Percentiles rank a stretch among this genome's conserved stretches.
Conservation (phyloP, 1,284 basidiomycete species). For the Farysia itapuensis region DNA sequence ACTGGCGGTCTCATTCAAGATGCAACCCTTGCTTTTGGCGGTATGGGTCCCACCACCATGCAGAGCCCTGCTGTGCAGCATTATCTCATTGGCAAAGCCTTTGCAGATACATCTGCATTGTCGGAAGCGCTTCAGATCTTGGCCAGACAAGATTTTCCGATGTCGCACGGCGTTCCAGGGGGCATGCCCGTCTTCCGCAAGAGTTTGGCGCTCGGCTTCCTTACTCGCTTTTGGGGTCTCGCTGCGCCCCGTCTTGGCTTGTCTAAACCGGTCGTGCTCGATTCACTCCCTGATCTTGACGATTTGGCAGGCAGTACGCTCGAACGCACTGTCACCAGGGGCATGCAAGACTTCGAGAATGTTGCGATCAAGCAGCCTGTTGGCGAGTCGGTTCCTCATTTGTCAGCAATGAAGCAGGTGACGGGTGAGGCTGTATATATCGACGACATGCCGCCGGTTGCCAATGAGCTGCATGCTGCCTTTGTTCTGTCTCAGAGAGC, state of each 20-base stretch:
- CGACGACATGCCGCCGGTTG: slow-evolving; percentile 57
- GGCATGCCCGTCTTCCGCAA: slow-evolving; percentile 61
- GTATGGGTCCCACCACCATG: slow-evolving; percentile 58
- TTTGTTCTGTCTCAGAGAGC: slow-evolving; percentile 58
- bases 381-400: slow-evolving; percentile 55
- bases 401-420: slow-evolving; percentile 59
- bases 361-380: slow-evolving; percentile 38
- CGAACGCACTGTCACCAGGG: slow-evolving; percentile 33
- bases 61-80: slow-evolving; percentile 39
- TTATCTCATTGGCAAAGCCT: slow-evolving; percentile 29
- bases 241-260: slow-evolving; percentile 35
- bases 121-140: slow-evolving; percentile 24
- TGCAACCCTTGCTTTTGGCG: slow-evolving; percentile 57
- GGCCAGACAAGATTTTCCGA: slow-evolving; percentile 50
- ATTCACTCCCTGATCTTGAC: slow-evolving; percentile 27
- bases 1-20: slow-evolving; percentile 23
- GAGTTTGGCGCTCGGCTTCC: slow-evolving; percentile 59
- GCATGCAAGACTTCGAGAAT: slow-evolving; percentile 44
- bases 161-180: slow-evolving; percentile 59
- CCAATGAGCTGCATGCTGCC: slow-evolving; percentile 56
- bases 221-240: slow-evolving; percentile 58
- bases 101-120: slow-evolving; percentile 11
- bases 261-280: slow-evolving; percentile 9
- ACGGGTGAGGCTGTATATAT: slow-evolving; percentile 60
- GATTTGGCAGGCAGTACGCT: slow-evolving; percentile 32